These are phyloP conservation scores for Crithidia fasciculata DNA, from an alignment of 208 protist genomes.

Conservation along the genomic window DNA sequence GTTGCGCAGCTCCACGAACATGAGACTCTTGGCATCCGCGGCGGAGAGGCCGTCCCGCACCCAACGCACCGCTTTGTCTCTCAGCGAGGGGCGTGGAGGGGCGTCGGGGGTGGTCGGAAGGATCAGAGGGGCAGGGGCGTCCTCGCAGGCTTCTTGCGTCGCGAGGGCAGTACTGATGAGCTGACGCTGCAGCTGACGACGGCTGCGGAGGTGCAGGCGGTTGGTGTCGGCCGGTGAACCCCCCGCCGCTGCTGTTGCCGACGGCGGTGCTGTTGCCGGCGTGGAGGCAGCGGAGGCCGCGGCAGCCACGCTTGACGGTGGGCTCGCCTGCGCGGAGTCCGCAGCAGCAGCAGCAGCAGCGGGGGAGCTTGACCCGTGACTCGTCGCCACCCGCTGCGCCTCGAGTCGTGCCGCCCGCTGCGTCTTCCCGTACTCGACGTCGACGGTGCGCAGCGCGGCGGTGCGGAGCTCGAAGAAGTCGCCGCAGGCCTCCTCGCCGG, in stretches of 20 bases:
- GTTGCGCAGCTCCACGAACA: slow-evolving; percentile 32
- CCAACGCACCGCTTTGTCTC: slow-evolving; percentile 9
- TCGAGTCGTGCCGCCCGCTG: slow-evolving; percentile 9
- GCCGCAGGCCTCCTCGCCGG: slow-evolving; percentile 48
- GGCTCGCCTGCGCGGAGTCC: background rate
- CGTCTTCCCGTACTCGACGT: slow-evolving; percentile 34
- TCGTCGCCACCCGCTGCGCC: slow-evolving; percentile 1
- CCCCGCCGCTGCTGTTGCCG: background rate
- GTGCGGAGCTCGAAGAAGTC: slow-evolving; percentile 63
- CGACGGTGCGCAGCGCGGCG: slow-evolving; percentile 8
- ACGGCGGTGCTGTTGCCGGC: background rate
- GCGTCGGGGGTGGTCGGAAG: background rate
- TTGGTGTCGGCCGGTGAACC: slow-evolving; percentile 1
- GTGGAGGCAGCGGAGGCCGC: background rate
- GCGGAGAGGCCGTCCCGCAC: slow-evolving; percentile 17
- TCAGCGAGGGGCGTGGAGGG: slow-evolving; percentile 12
- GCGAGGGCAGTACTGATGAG: slow-evolving; percentile 24
- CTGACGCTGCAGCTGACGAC: slow-evolving; percentile 26
- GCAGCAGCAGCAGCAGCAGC: background rate
- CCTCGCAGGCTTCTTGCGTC: slow-evolving; percentile 10
- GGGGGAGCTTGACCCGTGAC: background rate
- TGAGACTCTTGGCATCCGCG: slow-evolving; percentile 17
- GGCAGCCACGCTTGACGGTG: background rate
- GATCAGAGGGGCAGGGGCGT: slow-evolving; percentile 14
- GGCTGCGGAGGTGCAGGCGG: slow-evolving; percentile 17